Percentiles rank a stretch among this genome's conserved stretches.
Conservation (phyloP, 805 yeast genomes). For the Hanseniaspora jakobsenii region DNA sequence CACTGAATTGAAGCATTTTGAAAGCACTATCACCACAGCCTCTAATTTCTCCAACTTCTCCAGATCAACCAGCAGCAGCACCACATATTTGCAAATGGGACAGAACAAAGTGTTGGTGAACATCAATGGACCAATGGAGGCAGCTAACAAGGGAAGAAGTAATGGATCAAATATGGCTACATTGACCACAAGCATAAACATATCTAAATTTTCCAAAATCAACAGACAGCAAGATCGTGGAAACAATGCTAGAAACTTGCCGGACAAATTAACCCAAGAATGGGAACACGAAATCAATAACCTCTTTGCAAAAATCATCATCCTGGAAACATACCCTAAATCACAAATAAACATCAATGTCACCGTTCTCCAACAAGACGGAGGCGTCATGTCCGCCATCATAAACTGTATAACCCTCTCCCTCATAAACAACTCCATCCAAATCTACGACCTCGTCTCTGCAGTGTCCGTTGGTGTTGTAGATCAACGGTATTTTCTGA, state of each 20-base stretch:
- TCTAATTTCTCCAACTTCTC: conserved; percentile 28
- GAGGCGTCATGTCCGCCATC: conserved; percentile 69
- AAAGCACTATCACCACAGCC: conserved; percentile 41
- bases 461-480: conserved; percentile 69
- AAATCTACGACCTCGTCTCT: conserved; percentile 82
- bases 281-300: conserved; percentile 53
- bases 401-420: conserved; percentile 82
- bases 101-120: conserved; percentile 76
- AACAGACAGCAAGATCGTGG: too few species aligned
- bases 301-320: conserved; percentile 62
- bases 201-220: conserved; percentile 70
- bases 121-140: conserved; percentile 86
- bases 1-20: conserved; percentile 79
- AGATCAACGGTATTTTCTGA: conserved; percentile 55
- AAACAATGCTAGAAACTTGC: conserved; percentile 34
- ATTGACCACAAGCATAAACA: conserved; percentile 50
- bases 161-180: conserved; percentile 41
- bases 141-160: conserved; percentile 44
- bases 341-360: conserved; percentile 65
- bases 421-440: conserved; percentile 85
- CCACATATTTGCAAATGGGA: conserved; percentile 85
- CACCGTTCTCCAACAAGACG: conserved; percentile 79
- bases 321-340: conserved; percentile 66
- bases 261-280: conserved; percentile 57
- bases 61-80: conserved; percentile 89